phyloP scores from a whole-genome alignment of 306 rosid species.

The Glycine soja region DNA sequence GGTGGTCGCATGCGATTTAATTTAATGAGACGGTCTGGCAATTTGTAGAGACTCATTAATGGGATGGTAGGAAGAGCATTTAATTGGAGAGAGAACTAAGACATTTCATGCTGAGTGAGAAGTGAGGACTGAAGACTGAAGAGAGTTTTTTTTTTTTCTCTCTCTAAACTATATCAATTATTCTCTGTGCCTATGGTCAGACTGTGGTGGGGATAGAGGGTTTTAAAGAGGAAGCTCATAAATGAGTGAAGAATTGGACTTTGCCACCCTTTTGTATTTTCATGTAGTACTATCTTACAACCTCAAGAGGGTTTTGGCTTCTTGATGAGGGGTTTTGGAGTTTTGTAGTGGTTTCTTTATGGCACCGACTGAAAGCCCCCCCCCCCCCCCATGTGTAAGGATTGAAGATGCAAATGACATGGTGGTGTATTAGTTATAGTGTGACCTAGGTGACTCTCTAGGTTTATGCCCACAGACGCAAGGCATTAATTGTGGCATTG shows the following conservation, averaged over 20 bases:
- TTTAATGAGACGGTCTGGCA: constrained; percentile 60
- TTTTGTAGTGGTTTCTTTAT: constrained; percentile 11
- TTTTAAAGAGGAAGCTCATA: constrained; percentile 33
- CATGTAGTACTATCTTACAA: no score
- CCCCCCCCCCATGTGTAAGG: constrained; percentile 43
- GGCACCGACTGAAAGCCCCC: constrained; percentile 23
- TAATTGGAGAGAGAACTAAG: constrained; percentile 27
- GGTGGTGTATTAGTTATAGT: no score
- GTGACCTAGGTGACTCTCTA: constrained; percentile 25
- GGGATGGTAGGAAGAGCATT: constrained; percentile 49
- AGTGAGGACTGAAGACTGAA: no score
- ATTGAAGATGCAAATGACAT: constrained; percentile 27
- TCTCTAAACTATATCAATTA: not conserved
- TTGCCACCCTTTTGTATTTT: no score
- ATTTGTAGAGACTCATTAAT: constrained; percentile 54
- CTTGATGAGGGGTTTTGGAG: not conserved
- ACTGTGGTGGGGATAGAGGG: constrained; percentile 4
- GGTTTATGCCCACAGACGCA: constrained; percentile 46
- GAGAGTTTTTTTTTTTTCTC: not conserved
- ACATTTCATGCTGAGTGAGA: not conserved
- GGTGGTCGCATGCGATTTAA: constrained; percentile 54
- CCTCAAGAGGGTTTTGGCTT: no score
- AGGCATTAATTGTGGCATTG: constrained; percentile 48
- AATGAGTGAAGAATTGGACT: constrained; percentile 25
- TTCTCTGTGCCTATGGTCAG: constrained; percentile 9